phyloP scores from a whole-genome alignment of 768 basidiomycete species.

The Pholiota microspora region DNA sequence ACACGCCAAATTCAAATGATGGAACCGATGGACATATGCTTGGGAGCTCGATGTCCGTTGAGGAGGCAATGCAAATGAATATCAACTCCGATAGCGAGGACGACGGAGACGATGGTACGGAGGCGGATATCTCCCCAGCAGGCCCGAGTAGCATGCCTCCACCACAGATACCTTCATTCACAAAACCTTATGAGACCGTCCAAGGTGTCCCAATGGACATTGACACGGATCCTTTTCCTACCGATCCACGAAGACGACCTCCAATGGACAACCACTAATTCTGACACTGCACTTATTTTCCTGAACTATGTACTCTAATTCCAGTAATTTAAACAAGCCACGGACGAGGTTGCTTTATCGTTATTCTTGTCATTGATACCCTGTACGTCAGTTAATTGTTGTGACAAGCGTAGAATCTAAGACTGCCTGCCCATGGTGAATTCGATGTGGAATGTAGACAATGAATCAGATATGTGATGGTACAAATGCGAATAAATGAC shows the following conservation, averaged over 20 bases:
- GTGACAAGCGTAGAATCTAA: neutral
- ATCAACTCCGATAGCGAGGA: conserved; percentile 25
- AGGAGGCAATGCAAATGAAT: conserved; percentile 36
- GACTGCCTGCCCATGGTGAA: neutral
- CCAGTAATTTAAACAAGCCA: conserved; percentile 8
- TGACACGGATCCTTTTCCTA: neutral
- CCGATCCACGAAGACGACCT: conserved; percentile 19
- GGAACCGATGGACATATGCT: conserved; percentile 22
- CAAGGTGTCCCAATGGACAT: conserved; percentile 9
- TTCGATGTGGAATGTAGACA: neutral
- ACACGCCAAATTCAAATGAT: conserved; percentile 40
- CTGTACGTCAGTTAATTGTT: neutral
- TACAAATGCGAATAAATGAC: conserved; percentile 1
- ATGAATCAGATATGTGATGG: neutral
- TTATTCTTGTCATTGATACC: neutral
- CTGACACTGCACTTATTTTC: neutral
- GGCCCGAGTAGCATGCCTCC: conserved; percentile 7
- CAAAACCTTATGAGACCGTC: neutral
- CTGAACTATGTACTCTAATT: conserved; percentile 13
- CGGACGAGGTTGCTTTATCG: conserved; percentile 3
- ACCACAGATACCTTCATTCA: neutral
- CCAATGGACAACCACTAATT: conserved; percentile 6
- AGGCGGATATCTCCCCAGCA: neutral
- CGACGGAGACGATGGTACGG: conserved; percentile 1
- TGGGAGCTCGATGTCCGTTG: conserved; percentile 25